A percentile compares a stretch with the other conserved stretches of the same genome.
phyloP scores from a whole-genome alignment of 495 filamentous ascomycete species.

The Penicillium ochrochloron region DNA sequence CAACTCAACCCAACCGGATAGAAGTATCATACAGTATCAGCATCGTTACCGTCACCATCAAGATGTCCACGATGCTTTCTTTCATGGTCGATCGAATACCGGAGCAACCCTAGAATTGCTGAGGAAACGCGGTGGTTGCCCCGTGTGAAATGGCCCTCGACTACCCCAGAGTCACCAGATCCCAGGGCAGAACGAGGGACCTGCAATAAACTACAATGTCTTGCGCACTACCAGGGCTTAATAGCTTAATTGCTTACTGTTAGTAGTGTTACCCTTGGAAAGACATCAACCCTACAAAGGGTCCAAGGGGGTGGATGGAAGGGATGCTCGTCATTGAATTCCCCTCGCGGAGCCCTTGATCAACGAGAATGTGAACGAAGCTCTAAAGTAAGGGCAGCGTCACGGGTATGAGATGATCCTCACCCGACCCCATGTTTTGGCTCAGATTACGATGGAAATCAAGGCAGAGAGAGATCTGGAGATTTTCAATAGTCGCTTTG shows the following conservation, averaged over 20 bases:
- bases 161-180: background rate
- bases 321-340: constrained; percentile 40
- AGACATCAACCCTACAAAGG: constrained; percentile 28
- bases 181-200: background rate
- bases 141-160: background rate
- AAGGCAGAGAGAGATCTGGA: background rate
- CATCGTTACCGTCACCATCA: background rate
- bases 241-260: constrained; percentile 17
- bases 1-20: background rate
- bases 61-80: background rate
- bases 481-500: background rate
- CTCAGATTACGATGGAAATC: background rate
- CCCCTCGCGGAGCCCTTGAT: constrained; percentile 38
- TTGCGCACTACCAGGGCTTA: constrained; percentile 22
- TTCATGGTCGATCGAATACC: background rate
- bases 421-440: background rate
- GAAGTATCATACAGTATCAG: background rate
- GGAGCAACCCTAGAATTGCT: background rate
- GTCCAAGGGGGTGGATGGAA: constrained; percentile 30
- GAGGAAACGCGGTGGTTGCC: background rate
- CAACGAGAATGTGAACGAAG: constrained; percentile 26
- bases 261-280: background rate
- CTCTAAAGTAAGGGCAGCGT: constrained; percentile 30
- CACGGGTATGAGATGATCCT: constrained; percentile 21
- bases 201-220: constrained; percentile 1